Percentiles rank a stretch among this genome's conserved stretches.
phyloP scores from a whole-genome alignment of 2,329 filamentous ascomycete genomes.

The Sarocladium oryzae region DNA sequence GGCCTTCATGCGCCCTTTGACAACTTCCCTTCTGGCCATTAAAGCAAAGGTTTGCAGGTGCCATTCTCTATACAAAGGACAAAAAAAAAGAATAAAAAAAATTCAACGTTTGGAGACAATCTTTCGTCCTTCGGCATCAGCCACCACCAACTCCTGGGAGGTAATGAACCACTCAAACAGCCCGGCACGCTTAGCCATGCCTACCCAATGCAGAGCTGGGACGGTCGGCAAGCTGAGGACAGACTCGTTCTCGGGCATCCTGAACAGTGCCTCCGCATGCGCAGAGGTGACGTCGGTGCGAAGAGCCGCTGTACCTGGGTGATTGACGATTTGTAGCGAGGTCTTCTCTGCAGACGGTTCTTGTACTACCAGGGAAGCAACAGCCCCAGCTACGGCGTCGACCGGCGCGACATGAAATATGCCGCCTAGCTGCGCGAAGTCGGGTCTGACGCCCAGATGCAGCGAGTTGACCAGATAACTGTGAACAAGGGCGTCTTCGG shows the following conservation, averaged over 20 bases:
- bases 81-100: no score
- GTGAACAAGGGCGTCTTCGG: neutral
- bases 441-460: neutral
- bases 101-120: neutral
- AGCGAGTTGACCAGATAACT: neutral
- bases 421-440: neutral
- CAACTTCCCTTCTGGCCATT: no score
- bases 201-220: neutral
- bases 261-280: neutral
- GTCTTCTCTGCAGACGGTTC: neutral
- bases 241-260: neutral
- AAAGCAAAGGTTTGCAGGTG: no score
- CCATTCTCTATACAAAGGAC: no score
- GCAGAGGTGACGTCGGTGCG: neutral
- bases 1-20: no score
- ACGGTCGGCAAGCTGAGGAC: neutral
- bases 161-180: conserved; percentile 2
- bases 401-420: neutral
- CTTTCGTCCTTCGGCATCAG: neutral
- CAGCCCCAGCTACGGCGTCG: neutral
- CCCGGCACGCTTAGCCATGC: neutral
- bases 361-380: no score
- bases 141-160: neutral
- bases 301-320: neutral
- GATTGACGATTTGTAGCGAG: neutral